phyloP scores from a whole-genome alignment of 2,329 filamentous ascomycete genomes.

The Scolecobasidium constrictum region DNA sequence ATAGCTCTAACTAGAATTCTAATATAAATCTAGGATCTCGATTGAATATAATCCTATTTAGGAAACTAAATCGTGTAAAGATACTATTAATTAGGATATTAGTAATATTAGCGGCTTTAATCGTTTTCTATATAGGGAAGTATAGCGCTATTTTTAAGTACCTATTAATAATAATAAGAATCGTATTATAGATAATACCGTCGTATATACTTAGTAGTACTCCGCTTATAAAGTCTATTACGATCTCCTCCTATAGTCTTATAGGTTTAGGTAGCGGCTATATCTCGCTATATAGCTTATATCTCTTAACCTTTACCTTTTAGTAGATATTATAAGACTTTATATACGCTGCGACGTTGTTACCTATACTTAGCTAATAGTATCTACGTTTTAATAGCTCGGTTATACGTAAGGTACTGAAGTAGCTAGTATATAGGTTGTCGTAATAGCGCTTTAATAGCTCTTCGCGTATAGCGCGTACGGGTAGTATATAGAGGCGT shows the following conservation, averaged over 20 bases:
- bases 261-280: conserved; percentile 8
- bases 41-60: conserved; percentile 10
- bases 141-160: conserved; percentile 16
- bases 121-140: conserved; percentile 10
- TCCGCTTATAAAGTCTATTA: conserved; percentile 13
- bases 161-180: conserved; percentile 16
- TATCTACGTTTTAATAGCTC: conserved; percentile 1
- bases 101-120: conserved; percentile 11
- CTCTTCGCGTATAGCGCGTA: not conserved
- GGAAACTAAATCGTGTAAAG: conserved; percentile 5
- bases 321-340: conserved; percentile 11
- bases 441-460: conserved; percentile 4
- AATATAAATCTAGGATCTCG: conserved; percentile 10
- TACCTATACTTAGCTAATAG: conserved; percentile 14
- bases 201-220: conserved; percentile 7
- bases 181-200: conserved; percentile 10
- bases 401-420: not conserved
- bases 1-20: conserved; percentile 10
- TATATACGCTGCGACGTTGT: conserved; percentile 14
- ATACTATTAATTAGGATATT: conserved; percentile 1
- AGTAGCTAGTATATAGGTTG: conserved; percentile 3
- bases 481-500: not conserved
- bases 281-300: conserved; percentile 9
- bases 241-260: conserved; percentile 10
- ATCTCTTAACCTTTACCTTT: conserved; percentile 6